A percentile compares a stretch with the other conserved stretches of the same genome.
phyloP scores from a whole-genome alignment of 208 protist genomes.

The Polymyxa betae region DNA sequence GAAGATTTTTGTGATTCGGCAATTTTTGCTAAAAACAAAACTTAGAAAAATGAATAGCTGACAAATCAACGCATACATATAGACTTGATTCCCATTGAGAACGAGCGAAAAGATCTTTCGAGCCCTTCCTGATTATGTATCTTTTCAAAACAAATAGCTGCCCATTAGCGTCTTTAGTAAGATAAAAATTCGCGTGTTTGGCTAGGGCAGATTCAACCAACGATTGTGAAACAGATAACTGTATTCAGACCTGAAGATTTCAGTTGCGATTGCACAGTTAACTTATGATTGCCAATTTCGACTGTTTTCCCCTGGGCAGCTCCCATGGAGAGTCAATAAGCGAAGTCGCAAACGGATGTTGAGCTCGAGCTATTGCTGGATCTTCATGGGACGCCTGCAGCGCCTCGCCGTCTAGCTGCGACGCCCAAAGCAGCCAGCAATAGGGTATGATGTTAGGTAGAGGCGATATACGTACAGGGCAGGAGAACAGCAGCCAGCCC shows the following conservation, averaged over 20 bases:
- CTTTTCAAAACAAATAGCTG: constrained; percentile 15
- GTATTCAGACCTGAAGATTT: constrained; percentile 8
- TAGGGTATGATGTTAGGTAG: no score
- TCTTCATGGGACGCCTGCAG: no score
- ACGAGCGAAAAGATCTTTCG: neutral
- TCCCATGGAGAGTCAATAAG: no score
- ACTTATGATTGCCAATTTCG: constrained; percentile 43
- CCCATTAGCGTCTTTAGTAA: neutral
- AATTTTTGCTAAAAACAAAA: constrained; percentile 49
- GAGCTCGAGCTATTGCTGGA: no score
- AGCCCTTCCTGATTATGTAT: constrained; percentile 1
- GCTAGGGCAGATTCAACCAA: neutral
- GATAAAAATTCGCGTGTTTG: neutral
- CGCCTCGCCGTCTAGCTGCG: no score
- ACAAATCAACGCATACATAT: neutral
- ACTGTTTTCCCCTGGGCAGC: neutral
- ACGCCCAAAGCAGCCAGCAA: no score
- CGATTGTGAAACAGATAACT: neutral
- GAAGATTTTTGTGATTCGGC: constrained; percentile 12
- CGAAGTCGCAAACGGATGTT: no score
- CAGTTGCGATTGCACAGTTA: neutral
- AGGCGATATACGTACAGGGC: no score
- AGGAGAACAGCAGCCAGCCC: no score
- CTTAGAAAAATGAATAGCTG: neutral
- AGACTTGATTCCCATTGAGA: neutral